These are phyloP conservation scores for Pichia terricola DNA, from an alignment of 1,139 yeast species.

Conservation along the genomic window DNA sequence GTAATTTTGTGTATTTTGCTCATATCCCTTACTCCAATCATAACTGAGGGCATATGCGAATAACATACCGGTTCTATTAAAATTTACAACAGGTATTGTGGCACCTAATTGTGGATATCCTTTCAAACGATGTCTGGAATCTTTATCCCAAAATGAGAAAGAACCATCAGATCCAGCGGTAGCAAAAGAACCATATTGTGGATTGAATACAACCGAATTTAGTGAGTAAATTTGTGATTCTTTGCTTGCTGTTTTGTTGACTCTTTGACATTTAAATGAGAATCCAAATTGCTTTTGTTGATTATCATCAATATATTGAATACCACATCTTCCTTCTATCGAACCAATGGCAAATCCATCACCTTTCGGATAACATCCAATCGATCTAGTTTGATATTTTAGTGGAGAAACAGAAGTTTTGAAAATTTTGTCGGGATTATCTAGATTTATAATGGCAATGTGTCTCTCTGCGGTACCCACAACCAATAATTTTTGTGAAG, in stretches of 20 bases:
- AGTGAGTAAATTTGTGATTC: conserved; percentile 64
- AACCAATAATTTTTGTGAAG: conserved; percentile 70
- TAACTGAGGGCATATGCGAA: conserved; percentile 90
- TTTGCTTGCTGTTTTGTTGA: conserved; percentile 35
- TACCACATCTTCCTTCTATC: conserved; percentile 95
- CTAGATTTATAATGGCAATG: conserved; percentile 64
- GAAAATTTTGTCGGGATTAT: conserved; percentile 77
- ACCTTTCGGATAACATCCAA: conserved; percentile 81
- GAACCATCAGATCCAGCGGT: conserved; percentile 96
- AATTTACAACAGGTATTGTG: conserved; percentile 68
- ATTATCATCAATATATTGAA: conserved; percentile 80
- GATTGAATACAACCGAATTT: conserved; percentile 79
- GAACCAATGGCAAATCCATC: conserved; percentile 91
- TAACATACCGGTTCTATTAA: conserved; percentile 74
- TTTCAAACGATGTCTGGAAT: conserved; percentile 78
- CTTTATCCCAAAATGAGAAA: conserved; percentile 95
- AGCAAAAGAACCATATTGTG: conserved; percentile 79
- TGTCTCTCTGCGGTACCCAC: conserved; percentile 92
- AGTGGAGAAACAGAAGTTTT: conserved; percentile 71
- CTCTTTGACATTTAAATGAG: conserved; percentile 91
- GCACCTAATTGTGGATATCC: conserved; percentile 68
- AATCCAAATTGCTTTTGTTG: conserved; percentile 69
- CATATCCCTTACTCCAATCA: conserved; percentile 91
- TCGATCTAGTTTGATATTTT: conserved; percentile 80
- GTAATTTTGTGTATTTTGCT: conserved; percentile 64